phyloP scores from a whole-genome alignment of 192 early-diverging fungal species.

The Geosiphon pyriformis region DNA sequence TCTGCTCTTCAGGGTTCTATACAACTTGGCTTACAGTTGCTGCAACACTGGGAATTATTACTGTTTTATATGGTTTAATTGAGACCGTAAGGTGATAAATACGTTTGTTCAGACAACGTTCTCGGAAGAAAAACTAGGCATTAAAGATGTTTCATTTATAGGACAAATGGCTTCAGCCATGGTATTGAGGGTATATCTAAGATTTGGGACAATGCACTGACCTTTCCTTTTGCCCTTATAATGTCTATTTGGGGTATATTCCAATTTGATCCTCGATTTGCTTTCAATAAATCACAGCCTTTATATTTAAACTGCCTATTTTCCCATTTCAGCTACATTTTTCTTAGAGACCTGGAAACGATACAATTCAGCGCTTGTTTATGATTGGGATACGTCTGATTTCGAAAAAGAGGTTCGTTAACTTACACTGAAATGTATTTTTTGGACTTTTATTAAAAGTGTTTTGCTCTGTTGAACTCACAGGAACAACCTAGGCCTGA shows the following conservation, averaged over 20 bases:
- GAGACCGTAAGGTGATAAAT: neutral
- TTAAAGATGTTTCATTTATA: neutral
- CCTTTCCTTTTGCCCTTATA: constrained; percentile 51
- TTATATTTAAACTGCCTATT: constrained; percentile 6
- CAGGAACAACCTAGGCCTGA: constrained; percentile 52
- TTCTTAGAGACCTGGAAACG: constrained; percentile 65
- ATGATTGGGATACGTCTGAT: constrained; percentile 52
- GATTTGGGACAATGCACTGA: constrained; percentile 57
- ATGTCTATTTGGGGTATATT: constrained; percentile 54
- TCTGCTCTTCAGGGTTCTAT: constrained; percentile 41
- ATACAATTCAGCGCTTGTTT: constrained; percentile 40
- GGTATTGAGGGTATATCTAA: neutral
- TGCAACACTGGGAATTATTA: constrained; percentile 43
- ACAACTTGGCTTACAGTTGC: constrained; percentile 52
- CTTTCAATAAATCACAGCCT: neutral
- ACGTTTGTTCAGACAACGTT: neutral
- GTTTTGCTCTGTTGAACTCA: neutral
- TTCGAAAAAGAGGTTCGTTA: constrained; percentile 36
- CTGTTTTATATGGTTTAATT: constrained; percentile 47
- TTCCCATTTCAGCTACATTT: constrained; percentile 29
- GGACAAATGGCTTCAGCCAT: neutral
- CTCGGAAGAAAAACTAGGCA: neutral
- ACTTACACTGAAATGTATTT: too few relatives aligned
- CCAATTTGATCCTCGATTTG: neutral
- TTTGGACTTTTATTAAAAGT: too few relatives aligned